Base-by-base conservation (phyloP, 2,329 filamentous ascomycete genomes). In the Sporothrix luriei region DNA sequence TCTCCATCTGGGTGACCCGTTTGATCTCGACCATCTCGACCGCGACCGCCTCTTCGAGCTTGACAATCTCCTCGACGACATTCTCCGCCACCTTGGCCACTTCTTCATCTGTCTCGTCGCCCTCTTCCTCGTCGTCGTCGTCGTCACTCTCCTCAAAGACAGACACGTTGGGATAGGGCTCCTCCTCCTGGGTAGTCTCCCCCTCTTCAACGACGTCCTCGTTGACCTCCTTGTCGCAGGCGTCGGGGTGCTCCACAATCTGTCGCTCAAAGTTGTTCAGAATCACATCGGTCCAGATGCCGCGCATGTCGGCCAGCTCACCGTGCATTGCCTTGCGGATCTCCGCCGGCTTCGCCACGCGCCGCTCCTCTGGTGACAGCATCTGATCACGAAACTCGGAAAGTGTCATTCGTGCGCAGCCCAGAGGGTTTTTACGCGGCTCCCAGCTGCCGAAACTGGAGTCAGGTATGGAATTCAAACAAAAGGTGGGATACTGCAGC, bases 291-390 rank as follows among this genome's bases (percentile, higher is more conserved):
- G 57, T 38, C 70, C 70, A 72, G 51, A 72, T 2, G 19, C 13
- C 13, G 2, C 54, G 61, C 68, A 68, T 52, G 11, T 14, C 33
- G 4, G 13, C 4, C 26, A 70, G 54, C 29, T 19, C 4, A n/a
- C 48, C 59, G 0, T n/a, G 5, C 52, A 43, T 48, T 9, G 71
- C 71, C 2, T 1, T 1, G 0, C n/a, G 13, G 38, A 71, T 66
- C 62, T 73, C 71, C 2, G 3, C 4, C 6, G 71, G 71, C 40
- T 19, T 46, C 2, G 71, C 68, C n/a, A 72, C 68, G 0, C 21
- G 40, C 16, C 48, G n/a, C 62, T 72, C 71, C 16, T 13, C 51
- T 1, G 29, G 4, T 3, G 70, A 43, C 21, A 72, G 61, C 5
- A 46, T n/a, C 13, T 43, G 52, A 1, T 72, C 71, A 13, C 68